A percentile compares a stretch with the other conserved stretches of the same genome.
Evolutionary conservation across 1,139 yeast species (phyloP).

Genomic region (Saccharomyces pastorianus): DNA sequence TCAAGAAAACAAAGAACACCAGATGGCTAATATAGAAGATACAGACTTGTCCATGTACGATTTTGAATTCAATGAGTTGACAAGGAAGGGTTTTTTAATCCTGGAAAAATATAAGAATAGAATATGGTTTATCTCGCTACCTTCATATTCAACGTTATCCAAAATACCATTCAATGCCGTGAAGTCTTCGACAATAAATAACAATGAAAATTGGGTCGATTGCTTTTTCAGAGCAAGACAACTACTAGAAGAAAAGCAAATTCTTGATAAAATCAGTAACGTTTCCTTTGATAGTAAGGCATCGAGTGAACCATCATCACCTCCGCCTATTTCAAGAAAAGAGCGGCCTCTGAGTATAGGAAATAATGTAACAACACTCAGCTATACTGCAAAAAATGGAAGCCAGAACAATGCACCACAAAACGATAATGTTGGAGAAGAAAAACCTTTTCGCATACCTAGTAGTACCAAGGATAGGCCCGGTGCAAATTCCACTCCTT

Average conservation of each 20-base stretch:
- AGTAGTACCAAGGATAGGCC: background rate
- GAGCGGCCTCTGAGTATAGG: background rate
- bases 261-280: slow-evolving; percentile 5
- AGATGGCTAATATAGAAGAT: slow-evolving; percentile 35
- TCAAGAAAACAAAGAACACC: slow-evolving; percentile 30
- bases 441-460: background rate
- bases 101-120: slow-evolving; percentile 54
- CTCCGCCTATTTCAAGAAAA: background rate
- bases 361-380: background rate
- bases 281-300: background rate
- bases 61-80: slow-evolving; percentile 56
- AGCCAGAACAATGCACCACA: background rate
- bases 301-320: slow-evolving; percentile 1
- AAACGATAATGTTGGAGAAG: background rate
- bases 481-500: background rate
- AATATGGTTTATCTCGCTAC: slow-evolving; percentile 48
- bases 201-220: slow-evolving; percentile 40
- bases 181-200: slow-evolving; percentile 21
- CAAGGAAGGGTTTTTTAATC: slow-evolving; percentile 53
- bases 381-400: background rate
- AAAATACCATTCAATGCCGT: slow-evolving; percentile 12
- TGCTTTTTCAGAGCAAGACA: slow-evolving; percentile 43
- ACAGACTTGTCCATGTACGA: slow-evolving; percentile 68
- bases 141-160: slow-evolving; percentile 14
- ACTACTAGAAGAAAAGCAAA: slow-evolving; percentile 28